Evolutionary conservation across 257 asterid genomes (phyloP).

Genomic region (Gentiana macrophylla): DNA sequence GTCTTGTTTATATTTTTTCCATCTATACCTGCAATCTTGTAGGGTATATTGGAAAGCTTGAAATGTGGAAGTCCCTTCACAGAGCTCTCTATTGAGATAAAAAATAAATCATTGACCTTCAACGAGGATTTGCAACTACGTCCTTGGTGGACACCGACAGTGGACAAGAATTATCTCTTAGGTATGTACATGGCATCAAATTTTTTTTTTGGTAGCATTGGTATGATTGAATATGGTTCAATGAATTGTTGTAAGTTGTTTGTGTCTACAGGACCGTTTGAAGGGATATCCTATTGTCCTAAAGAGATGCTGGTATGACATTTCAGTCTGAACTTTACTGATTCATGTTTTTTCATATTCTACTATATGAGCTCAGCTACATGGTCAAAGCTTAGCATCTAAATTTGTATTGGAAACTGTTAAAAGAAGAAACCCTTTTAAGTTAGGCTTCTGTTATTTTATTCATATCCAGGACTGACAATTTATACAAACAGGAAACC

Average conservation of each 20-base stretch:
- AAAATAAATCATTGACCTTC: slow-evolving; percentile 62
- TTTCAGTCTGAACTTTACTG: slow-evolving; percentile 8
- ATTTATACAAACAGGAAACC: too few relatives aligned
- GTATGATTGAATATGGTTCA: too few relatives aligned
- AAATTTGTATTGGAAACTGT: too few relatives aligned
- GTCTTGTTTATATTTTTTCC: not conserved
- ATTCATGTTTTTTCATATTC: not conserved
- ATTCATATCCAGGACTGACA: too few relatives aligned
- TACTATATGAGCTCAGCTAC: too few relatives aligned
- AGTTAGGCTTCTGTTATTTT: too few relatives aligned
- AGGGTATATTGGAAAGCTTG: slow-evolving; percentile 59
- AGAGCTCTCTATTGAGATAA: slow-evolving; percentile 71
- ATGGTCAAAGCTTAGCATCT: too few relatives aligned
- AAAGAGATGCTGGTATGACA: slow-evolving; percentile 55
- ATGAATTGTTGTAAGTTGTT: not conserved
- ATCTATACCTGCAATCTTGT: not conserved
- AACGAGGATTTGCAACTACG: slow-evolving; percentile 78
- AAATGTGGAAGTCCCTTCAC: slow-evolving; percentile 54
- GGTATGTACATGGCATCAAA: slow-evolving; percentile 34
- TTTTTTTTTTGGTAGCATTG: too few relatives aligned
- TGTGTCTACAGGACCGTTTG: slow-evolving; percentile 74
- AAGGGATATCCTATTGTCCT: slow-evolving; percentile 62
- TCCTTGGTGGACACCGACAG: slow-evolving; percentile 99
- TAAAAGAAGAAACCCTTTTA: too few relatives aligned
- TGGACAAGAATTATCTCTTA: slow-evolving; percentile 71